A percentile compares a stretch with the other conserved stretches of the same genome.
Conservation (phyloP, 2,329 filamentous ascomycete genomes). For the Epichloe brachyelytri region DNA sequence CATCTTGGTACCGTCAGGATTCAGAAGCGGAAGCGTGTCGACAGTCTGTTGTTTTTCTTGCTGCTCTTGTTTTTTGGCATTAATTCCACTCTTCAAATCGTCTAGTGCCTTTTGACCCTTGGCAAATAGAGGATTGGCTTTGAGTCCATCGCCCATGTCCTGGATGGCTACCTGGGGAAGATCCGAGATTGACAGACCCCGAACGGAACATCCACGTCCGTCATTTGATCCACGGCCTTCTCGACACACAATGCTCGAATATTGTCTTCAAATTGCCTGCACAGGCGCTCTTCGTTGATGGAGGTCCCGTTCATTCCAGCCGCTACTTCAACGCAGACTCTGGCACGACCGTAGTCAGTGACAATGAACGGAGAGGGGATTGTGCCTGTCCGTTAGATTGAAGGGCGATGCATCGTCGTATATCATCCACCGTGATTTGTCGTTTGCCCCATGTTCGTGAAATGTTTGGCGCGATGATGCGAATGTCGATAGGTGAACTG, state of each 20-base stretch:
- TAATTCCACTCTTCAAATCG: slow-evolving; percentile 52
- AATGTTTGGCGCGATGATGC: slow-evolving; percentile 46
- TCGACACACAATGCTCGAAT: slow-evolving; percentile 32
- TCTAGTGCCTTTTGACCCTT: slow-evolving; percentile 59
- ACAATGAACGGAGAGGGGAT: slow-evolving; percentile 28
- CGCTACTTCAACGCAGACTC: slow-evolving; percentile 46
- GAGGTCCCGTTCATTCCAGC: slow-evolving; percentile 21
- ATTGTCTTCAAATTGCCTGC: slow-evolving; percentile 40
- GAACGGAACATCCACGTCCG: slow-evolving; percentile 35
- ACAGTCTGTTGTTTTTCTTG: slow-evolving; percentile 23
- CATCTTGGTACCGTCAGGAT: slow-evolving; percentile 39
- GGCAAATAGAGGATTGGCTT: slow-evolving; percentile 42
- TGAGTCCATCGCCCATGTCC: slow-evolving; percentile 19
- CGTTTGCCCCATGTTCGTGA: slow-evolving; percentile 62
- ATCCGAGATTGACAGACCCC: slow-evolving; percentile 36
- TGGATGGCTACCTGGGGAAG: slow-evolving; percentile 24
- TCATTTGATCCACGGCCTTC: slow-evolving; percentile 17
- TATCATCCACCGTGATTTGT: slow-evolving; percentile 49
- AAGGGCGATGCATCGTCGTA: slow-evolving; percentile 55
- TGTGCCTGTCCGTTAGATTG: slow-evolving; percentile 25
- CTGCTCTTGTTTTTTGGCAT: slow-evolving; percentile 35
- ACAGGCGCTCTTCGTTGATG: slow-evolving; percentile 38
- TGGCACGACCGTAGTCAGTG: slow-evolving; percentile 39
- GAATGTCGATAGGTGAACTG: slow-evolving; percentile 49
- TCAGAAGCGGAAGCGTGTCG: slow-evolving; percentile 16